Conservation (phyloP, 257 asterid species). For the Przewalskia tangutica region DNA sequence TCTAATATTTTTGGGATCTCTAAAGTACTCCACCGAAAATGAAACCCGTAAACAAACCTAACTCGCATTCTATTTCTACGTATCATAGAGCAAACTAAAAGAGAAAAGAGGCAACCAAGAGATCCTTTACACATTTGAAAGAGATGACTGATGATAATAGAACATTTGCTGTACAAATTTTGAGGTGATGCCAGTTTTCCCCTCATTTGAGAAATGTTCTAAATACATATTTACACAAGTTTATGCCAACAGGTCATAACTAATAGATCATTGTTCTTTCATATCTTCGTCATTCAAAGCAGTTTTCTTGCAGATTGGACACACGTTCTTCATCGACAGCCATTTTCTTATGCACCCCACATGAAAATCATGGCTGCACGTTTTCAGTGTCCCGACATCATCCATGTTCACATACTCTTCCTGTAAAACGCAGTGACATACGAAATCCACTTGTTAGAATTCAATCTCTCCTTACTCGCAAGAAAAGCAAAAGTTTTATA, state of each 20-base stretch:
- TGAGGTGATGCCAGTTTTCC: constrained; percentile 14
- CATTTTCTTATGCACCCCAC: constrained; percentile 58
- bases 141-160: not conserved
- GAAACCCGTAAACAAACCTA: too few species aligned
- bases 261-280: constrained; percentile 1
- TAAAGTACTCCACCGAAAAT: too few species aligned
- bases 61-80: too few species aligned
- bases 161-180: constrained; percentile 16
- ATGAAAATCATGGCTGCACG: constrained; percentile 64
- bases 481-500: not conserved
- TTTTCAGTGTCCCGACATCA: constrained; percentile 47
- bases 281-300: constrained; percentile 24
- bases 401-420: constrained; percentile 59
- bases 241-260: not conserved
- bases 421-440: constrained; percentile 20
- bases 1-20: too few species aligned
- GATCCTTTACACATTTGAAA: too few species aligned
- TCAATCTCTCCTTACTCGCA: not conserved
- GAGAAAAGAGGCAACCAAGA: not conserved
- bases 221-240: constrained; percentile 27
- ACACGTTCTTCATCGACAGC: constrained; percentile 54
- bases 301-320: constrained; percentile 58
- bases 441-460: not conserved
- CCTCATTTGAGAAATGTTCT: constrained; percentile 14
- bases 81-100: not conserved